Evolutionary conservation across 1,139 yeast species (phyloP).

Genomic region (Protomyces macrosporus): DNA sequence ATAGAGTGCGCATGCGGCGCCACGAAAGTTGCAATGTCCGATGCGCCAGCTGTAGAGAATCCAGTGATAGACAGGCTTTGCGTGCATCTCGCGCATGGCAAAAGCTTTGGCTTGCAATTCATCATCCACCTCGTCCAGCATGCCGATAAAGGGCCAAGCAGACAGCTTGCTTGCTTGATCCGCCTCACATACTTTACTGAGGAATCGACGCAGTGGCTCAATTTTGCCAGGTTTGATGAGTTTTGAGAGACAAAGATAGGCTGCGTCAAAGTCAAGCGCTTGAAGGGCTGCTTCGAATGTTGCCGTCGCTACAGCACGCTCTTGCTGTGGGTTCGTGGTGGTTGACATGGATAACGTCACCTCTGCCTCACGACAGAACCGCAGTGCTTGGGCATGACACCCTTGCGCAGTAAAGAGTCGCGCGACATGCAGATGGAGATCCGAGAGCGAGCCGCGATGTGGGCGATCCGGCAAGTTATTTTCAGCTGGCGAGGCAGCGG

Average conservation of each 20-base stretch:
- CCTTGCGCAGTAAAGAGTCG: background rate
- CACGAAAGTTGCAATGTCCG: constrained; percentile 23
- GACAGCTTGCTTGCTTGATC: constrained; percentile 5
- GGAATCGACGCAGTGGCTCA: constrained; percentile 17
- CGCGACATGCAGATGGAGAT: constrained; percentile 13
- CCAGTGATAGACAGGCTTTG: constrained; percentile 25
- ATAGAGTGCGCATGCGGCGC: constrained; percentile 26
- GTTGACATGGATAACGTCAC: background rate
- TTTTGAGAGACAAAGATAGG: constrained; percentile 1
- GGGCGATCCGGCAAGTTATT: background rate
- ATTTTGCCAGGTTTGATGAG: background rate
- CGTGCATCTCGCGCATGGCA: constrained; percentile 25
- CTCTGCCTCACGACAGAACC: constrained; percentile 11
- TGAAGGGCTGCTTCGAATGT: constrained; percentile 8
- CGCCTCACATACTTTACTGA: constrained; percentile 22
- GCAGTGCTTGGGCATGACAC: background rate
- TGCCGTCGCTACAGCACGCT: background rate
- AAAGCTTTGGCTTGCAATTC: constrained; percentile 15
- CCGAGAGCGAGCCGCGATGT: background rate
- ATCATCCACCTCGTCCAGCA: constrained; percentile 26
- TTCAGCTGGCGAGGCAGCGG: background rate
- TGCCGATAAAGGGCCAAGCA: constrained; percentile 21
- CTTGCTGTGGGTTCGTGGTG: background rate
- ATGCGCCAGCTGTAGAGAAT: constrained; percentile 27
- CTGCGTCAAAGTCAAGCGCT: constrained; percentile 9